Evolutionary conservation across 2,329 filamentous ascomycete species (phyloP), one percentile per base, ranked within the genome.

Genomic region (Sarocladiaceae sp.): DNA sequence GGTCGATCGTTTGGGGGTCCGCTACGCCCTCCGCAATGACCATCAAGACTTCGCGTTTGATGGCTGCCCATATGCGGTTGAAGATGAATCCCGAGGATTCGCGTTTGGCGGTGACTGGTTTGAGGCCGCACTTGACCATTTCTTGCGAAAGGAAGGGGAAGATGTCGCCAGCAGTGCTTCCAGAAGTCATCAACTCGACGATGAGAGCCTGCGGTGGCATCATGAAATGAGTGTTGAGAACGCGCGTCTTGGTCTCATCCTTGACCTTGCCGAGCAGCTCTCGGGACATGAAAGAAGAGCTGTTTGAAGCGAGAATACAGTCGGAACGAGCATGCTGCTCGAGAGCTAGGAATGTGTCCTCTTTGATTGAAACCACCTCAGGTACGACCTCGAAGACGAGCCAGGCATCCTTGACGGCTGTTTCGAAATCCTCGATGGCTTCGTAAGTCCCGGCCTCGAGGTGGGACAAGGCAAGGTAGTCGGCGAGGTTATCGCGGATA

Each of bases 1-100:
- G 50, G 46, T 78, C 74, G 20, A 78, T 67, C 41, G 74, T 67
- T n/a, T 65, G 57, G 0, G 75, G 70, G 1, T 58, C 61, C 0
- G 66, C 64, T 1, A 78, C 71, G 0, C 64, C 73, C 41, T 78
- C 74, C 0, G 68, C 61, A 3, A 78, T 49, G 9, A 78, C 72
- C 0, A 55, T 65, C 43, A 78, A 48, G 1, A 59, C 56, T 50
- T 79, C 74, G 2, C 74, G 62, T 54, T 78, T 78, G 13, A 78
- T 63, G 0, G 74, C 74, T 0, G 74, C 75, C 74, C 74, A 79
- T 0, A 78, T 55, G 0, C 74, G 68, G 44, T 78, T 78, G 51
- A 76, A 73, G 27, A 79, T 70, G 48, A 78, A 71, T 0, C 74
- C 69, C 0, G 72, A 74, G 0, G 72, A 74, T 48, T 77, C 67